Evolutionary conservation across 805 yeast species (phyloP).

Genomic region (Myxozyma neotropica): DNA sequence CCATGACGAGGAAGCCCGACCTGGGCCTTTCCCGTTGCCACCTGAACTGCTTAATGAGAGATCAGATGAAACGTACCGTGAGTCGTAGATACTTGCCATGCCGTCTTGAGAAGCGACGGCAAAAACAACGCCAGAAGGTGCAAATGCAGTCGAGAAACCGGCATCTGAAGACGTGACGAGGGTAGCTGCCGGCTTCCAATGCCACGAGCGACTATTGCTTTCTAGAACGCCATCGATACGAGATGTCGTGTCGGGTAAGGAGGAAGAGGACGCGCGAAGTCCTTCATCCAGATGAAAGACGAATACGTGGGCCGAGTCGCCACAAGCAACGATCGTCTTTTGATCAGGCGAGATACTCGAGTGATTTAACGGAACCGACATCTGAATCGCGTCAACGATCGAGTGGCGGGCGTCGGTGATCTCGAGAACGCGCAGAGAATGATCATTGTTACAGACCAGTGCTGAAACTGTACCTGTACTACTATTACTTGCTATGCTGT

Average conservation of each 20-base stretch:
- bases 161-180: slow-evolving; percentile 66
- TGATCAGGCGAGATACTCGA: slow-evolving; percentile 68
- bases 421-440: slow-evolving; percentile 65
- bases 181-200: slow-evolving; percentile 43
- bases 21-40: slow-evolving; percentile 33
- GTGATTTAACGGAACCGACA: slow-evolving; percentile 73
- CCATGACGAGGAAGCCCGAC: neutral
- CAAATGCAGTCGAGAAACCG: slow-evolving; percentile 82
- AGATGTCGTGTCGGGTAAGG: neutral
- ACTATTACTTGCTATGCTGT: neutral
- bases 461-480: slow-evolving; percentile 49
- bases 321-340: slow-evolving; percentile 64
- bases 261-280: slow-evolving; percentile 3
- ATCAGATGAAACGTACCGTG: slow-evolving; percentile 61
- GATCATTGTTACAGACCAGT: slow-evolving; percentile 82
- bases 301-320: slow-evolving; percentile 72
- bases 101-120: slow-evolving; percentile 89
- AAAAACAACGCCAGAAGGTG: slow-evolving; percentile 71
- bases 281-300: slow-evolving; percentile 49
- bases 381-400: slow-evolving; percentile 49
- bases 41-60: slow-evolving; percentile 48
- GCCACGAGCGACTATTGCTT: neutral
- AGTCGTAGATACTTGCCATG: slow-evolving; percentile 70
- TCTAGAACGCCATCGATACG: neutral
- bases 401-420: slow-evolving; percentile 54